Evolutionary conservation across 2,329 filamentous ascomycete genomes (phyloP).

Genomic region (Trichoderma koningii): DNA sequence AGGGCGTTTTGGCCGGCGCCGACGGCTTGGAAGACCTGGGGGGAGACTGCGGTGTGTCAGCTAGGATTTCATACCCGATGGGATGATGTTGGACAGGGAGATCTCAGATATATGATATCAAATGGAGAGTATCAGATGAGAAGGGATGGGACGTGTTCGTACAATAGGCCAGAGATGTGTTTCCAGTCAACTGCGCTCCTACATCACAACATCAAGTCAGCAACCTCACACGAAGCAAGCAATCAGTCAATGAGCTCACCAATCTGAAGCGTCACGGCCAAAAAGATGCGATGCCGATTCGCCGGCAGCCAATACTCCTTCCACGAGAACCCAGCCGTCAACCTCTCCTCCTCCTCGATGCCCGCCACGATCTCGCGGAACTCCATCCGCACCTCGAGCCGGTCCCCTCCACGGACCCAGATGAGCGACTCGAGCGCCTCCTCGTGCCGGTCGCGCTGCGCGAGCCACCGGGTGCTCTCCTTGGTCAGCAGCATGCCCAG

Average conservation of each 20-base stretch:
- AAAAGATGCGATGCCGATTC: slow-evolving; percentile 51
- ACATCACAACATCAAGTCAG: slow-evolving; percentile 11
- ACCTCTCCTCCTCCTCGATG: slow-evolving; percentile 49
- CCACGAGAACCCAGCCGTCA: slow-evolving; percentile 49
- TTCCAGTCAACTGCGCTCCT: slow-evolving; percentile 51
- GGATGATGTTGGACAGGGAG: neutral
- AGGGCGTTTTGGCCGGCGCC: slow-evolving; percentile 50
- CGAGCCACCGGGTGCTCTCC: slow-evolving; percentile 52
- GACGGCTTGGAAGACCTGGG: slow-evolving; percentile 54
- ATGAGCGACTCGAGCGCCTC: slow-evolving; percentile 51
- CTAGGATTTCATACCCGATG: neutral
- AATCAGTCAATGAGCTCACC: slow-evolving; percentile 32
- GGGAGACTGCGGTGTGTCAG: slow-evolving; percentile 42
- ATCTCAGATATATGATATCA: too few relatives aligned
- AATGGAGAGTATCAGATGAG: neutral
- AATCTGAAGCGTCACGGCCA: slow-evolving; percentile 54
- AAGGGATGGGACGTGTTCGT: slow-evolving; percentile 25
- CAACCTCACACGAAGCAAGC: neutral
- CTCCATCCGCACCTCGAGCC: slow-evolving; percentile 28
- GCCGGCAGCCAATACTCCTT: slow-evolving; percentile 49
- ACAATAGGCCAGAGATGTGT: slow-evolving; percentile 54
- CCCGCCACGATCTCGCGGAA: slow-evolving; percentile 48
- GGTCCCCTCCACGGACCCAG: slow-evolving; percentile 53
- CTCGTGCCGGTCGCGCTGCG: slow-evolving; percentile 48
- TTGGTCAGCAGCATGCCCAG: slow-evolving; percentile 52